These are phyloP conservation scores for Prunus salicina DNA, from an alignment of 306 rosid genomes.

Conservation along the genomic window DNA sequence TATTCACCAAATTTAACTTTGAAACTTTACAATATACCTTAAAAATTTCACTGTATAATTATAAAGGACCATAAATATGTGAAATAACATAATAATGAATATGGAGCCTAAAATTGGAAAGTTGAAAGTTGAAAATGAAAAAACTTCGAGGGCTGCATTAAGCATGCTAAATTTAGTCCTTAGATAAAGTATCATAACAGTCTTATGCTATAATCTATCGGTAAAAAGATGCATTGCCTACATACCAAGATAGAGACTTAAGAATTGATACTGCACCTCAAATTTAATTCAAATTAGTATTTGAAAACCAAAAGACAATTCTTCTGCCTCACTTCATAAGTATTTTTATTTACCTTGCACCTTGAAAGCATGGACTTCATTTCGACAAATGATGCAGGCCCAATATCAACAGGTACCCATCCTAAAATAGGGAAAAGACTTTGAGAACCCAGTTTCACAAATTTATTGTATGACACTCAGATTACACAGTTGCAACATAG, in stretches of 20 bases:
- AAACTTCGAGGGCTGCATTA: neutral
- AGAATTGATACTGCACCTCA: neutral
- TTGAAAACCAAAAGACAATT: neutral
- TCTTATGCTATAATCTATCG: neutral
- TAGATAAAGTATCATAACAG: neutral
- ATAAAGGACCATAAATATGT: neutral
- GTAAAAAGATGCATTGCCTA: neutral
- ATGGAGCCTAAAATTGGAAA: neutral
- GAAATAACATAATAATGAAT: neutral
- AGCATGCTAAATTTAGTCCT: neutral
- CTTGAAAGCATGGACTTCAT: constrained; percentile 51
- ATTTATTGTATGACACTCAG: neutral
- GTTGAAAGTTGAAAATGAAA: neutral
- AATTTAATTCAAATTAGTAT: too few species aligned
- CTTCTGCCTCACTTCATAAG: neutral
- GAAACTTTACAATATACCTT: neutral
- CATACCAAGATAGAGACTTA: neutral
- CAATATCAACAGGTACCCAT: constrained; percentile 84
- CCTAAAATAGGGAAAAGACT: constrained; percentile 39
- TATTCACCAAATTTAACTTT: neutral
- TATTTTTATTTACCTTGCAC: constrained; percentile 53
- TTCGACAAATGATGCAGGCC: constrained; percentile 68
- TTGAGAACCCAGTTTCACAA: constrained; percentile 2
- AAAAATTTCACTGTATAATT: neutral
- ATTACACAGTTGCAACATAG: neutral